Conservation (phyloP, 768 basidiomycete species). For the Hygrophoropsis aurantiaca region DNA sequence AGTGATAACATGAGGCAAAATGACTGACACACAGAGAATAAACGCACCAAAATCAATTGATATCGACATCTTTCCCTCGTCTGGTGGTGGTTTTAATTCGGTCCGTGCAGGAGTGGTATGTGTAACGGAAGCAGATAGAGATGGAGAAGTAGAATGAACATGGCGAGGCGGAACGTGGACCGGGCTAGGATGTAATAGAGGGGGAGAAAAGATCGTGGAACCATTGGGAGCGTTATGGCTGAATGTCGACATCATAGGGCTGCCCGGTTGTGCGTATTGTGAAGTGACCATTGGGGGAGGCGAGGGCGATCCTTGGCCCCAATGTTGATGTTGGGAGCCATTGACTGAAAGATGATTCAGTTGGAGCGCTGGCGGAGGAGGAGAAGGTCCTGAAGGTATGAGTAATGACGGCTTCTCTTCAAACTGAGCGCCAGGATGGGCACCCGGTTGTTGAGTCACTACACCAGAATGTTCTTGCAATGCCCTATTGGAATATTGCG, state of each 20-base stretch:
- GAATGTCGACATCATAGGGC: conserved; percentile 1
- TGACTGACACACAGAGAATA: not conserved
- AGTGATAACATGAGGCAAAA: not conserved
- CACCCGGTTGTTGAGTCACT: conserved; percentile 53
- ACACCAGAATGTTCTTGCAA: conserved; percentile 31
- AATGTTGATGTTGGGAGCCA: conserved; percentile 21
- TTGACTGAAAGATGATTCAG: conserved; percentile 22
- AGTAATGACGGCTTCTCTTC: conserved; percentile 44
- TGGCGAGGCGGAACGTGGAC: conserved; percentile 19
- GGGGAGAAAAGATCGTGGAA: conserved; percentile 6
- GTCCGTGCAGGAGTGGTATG: conserved; percentile 12
- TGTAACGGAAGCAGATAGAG: conserved; percentile 7
- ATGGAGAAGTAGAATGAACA: conserved; percentile 20
- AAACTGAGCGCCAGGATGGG: conserved; percentile 32
- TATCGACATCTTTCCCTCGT: conserved; percentile 81
- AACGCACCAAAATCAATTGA: conserved; percentile 81
- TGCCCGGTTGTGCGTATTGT: conserved; percentile 5
- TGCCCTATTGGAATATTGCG: conserved; percentile 34
- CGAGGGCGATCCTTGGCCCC: conserved; percentile 34
- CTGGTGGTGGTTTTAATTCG: conserved; percentile 25
- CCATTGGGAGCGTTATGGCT: not conserved
- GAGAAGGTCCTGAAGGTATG: conserved; percentile 40
- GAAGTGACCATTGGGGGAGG: conserved; percentile 19
- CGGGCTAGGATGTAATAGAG: conserved; percentile 29
- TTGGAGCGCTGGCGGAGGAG: conserved; percentile 43